Conservation (phyloP, 2,329 filamentous ascomycete genomes). For the Hirsutella thompsonii region DNA sequence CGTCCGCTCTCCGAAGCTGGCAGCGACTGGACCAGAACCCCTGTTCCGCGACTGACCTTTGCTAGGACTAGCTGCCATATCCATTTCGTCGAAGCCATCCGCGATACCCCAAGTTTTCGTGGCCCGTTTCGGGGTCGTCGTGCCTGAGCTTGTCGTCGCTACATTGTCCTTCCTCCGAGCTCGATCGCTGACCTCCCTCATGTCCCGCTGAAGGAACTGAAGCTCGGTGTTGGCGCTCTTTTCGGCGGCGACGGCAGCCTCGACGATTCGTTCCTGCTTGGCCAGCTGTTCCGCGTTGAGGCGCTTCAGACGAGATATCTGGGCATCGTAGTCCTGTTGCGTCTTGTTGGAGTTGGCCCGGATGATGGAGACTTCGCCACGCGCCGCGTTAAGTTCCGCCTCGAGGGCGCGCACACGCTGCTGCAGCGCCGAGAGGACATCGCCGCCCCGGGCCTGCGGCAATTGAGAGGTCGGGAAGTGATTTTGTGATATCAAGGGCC, state of each 20-base stretch:
- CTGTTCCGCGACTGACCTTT: slow-evolving; percentile 31
- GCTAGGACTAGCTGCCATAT: slow-evolving; percentile 39
- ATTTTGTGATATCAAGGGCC: slow-evolving; percentile 18
- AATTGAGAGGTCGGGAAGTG: slow-evolving; percentile 10
- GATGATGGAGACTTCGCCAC: slow-evolving; percentile 65
- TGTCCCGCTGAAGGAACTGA: slow-evolving; percentile 60
- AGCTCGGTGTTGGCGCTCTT: slow-evolving; percentile 56
- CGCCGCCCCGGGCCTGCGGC: slow-evolving; percentile 15
- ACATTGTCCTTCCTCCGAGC: slow-evolving; percentile 31
- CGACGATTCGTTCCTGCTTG: slow-evolving; percentile 50
- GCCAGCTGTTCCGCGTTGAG: slow-evolving; percentile 50
- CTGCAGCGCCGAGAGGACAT: slow-evolving; percentile 33
- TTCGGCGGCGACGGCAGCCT: slow-evolving; percentile 51
- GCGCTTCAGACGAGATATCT: slow-evolving; percentile 48
- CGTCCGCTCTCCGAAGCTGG: slow-evolving; percentile 36
- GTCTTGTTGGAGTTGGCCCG: slow-evolving; percentile 54
- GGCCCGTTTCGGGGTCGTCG: slow-evolving; percentile 47
- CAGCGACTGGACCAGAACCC: slow-evolving; percentile 27
- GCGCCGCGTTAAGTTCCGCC: slow-evolving; percentile 45
- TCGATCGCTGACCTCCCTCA: slow-evolving; percentile 43
- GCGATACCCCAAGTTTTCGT: slow-evolving; percentile 44
- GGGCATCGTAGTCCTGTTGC: slow-evolving; percentile 47
- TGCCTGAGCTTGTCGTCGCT: slow-evolving; percentile 9
- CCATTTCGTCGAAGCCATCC: slow-evolving; percentile 66
- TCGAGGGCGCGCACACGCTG: slow-evolving; percentile 39